A percentile compares a stretch with the other conserved stretches of the same genome.
phyloP scores from a whole-genome alignment of 306 rosid species.

The Clitoria ternatea region DNA sequence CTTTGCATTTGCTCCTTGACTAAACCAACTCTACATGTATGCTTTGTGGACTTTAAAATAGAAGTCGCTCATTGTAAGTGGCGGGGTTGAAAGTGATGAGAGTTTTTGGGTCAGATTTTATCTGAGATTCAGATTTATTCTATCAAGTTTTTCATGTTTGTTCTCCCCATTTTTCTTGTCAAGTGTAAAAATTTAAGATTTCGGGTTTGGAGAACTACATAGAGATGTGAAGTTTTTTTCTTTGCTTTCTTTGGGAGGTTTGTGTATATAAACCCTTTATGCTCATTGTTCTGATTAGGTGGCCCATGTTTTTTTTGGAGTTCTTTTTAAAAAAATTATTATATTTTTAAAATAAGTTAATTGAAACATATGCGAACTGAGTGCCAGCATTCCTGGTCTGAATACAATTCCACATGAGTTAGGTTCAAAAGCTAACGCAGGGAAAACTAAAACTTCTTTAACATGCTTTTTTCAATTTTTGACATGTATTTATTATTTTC shows the following conservation, averaged over 20 bases:
- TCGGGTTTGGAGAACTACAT: conserved; percentile 43
- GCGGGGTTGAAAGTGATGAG: conserved; percentile 23
- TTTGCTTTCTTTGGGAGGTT: background rate
- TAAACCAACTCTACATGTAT: conserved; percentile 21
- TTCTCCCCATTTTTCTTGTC: conserved; percentile 33
- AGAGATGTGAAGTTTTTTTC: conserved; percentile 27
- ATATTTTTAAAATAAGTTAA: background rate
- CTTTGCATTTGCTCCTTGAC: conserved; percentile 15
- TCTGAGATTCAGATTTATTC: conserved; percentile 33
- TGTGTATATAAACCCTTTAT: conserved; percentile 40
- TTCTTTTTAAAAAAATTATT: background rate
- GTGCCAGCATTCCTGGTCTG: no score
- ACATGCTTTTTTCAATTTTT: no score
- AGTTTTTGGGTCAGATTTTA: conserved; percentile 30
- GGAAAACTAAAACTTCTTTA: no score
- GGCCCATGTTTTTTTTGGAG: background rate
- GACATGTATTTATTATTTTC: no score
- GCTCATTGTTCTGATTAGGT: background rate
- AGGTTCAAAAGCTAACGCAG: no score
- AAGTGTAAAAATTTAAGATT: conserved; percentile 53
- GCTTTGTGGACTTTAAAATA: conserved; percentile 14
- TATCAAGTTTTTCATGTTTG: conserved; percentile 24
- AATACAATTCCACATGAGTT: no score
- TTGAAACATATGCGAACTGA: background rate
- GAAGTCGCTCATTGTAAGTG: conserved; percentile 12